Evolutionary conservation across 345 rosid genomes (phyloP).

Genomic region (Jatropha curcas): DNA sequence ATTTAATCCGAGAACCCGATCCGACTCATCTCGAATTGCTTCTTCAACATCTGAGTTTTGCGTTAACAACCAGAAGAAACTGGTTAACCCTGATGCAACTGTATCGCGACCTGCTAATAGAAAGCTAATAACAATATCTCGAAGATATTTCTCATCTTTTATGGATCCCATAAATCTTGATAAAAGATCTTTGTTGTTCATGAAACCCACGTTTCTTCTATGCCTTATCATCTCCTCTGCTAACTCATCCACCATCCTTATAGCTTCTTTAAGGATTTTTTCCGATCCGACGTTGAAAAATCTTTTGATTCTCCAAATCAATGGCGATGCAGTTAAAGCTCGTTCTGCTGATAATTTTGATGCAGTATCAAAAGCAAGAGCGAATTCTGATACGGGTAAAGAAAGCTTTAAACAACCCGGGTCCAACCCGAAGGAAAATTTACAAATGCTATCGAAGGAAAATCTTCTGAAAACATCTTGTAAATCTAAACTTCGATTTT

Average conservation of each 20-base stretch:
- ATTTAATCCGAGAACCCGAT: neutral
- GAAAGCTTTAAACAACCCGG: slow-evolving; percentile 55
- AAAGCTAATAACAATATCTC: slow-evolving; percentile 43
- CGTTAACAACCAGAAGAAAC: neutral
- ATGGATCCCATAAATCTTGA: slow-evolving; percentile 57
- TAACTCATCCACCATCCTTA: slow-evolving; percentile 41
- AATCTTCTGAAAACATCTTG: slow-evolving; percentile 63
- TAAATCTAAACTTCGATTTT: slow-evolving; percentile 37
- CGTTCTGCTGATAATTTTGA: slow-evolving; percentile 50
- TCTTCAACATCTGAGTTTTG: slow-evolving; percentile 14
- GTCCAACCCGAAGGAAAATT: slow-evolving; percentile 65
- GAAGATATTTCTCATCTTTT: slow-evolving; percentile 39
- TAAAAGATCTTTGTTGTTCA: slow-evolving; percentile 46
- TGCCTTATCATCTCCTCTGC: slow-evolving; percentile 47
- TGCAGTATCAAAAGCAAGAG: slow-evolving; percentile 57
- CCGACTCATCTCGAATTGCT: neutral
- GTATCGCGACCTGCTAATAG: slow-evolving; percentile 29
- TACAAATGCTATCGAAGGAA: slow-evolving; percentile 68
- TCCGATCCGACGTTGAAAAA: slow-evolving; percentile 54
- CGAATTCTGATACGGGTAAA: slow-evolving; percentile 42
- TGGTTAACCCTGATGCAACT: slow-evolving; percentile 20
- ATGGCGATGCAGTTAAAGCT: slow-evolving; percentile 44
- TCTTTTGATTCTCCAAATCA: slow-evolving; percentile 58
- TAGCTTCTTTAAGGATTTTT: slow-evolving; percentile 47
- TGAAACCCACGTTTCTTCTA: slow-evolving; percentile 35